A percentile compares a stretch with the other conserved stretches of the same genome.
Conservation (phyloP, 495 filamentous ascomycete species). For the Penicillium angulare region DNA sequence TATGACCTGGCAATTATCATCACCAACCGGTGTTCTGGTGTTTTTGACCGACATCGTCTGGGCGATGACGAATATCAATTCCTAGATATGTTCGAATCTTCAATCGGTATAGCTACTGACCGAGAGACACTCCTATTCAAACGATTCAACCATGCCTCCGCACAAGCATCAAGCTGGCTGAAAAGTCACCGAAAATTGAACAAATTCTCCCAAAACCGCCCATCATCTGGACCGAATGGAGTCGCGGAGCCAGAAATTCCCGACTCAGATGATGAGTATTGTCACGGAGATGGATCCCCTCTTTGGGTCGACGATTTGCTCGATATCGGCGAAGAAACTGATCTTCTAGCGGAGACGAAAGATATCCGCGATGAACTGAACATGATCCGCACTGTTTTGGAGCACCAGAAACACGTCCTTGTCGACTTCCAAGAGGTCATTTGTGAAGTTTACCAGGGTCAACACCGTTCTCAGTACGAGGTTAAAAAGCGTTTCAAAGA, state of each 20-base stretch:
- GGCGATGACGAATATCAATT: constrained; percentile 66
- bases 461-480: constrained; percentile 47
- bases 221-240: constrained; percentile 1
- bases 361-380: constrained; percentile 74
- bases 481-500: constrained; percentile 59
- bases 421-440: constrained; percentile 54
- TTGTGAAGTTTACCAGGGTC: constrained; percentile 46
- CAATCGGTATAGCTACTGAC: constrained; percentile 64
- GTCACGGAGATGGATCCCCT: constrained; percentile 32
- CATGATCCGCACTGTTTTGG: constrained; percentile 63
- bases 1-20: constrained; percentile 68
- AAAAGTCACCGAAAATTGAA: constrained; percentile 56
- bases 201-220: constrained; percentile 26
- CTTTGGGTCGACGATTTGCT: constrained; percentile 64
- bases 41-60: constrained; percentile 63
- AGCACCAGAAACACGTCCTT: constrained; percentile 57
- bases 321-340: constrained; percentile 67
- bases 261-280: constrained; percentile 17
- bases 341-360: constrained; percentile 64
- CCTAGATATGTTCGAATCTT: constrained; percentile 69
- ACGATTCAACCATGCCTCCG: constrained; percentile 61
- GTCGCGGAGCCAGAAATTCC: constrained; percentile 5
- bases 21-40: constrained; percentile 61
- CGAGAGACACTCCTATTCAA: constrained; percentile 65
- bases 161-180: constrained; percentile 60